Evolutionary conservation across 495 filamentous ascomycete genomes (phyloP), one percentile per base, ranked within the genome.

Genomic region (Xylaria nigripes): DNA sequence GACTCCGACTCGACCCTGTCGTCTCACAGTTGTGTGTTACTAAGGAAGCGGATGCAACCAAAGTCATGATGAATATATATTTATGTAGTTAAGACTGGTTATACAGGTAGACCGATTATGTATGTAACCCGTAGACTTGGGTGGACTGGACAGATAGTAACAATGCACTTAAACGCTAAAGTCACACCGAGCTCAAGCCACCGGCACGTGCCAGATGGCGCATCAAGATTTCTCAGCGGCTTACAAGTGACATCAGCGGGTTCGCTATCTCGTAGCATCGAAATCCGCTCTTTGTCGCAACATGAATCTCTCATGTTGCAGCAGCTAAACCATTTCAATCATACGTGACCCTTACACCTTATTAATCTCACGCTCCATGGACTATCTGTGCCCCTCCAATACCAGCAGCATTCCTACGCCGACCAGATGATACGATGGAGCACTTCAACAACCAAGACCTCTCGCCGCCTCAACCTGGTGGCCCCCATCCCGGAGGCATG

Each of bases 361-460:
- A 9, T 13, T 13, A 34, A 15, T 34, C 32, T 19, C 40, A n/a
- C 44, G 22, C 44, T 18, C 51, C 53, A 55, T 50, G 46, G 53
- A 38, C 21, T 16, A 25, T 38, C 27, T 27, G 45, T 55, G 27
- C 22, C 42, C 36, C 36, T n/a, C 27, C 9, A 32, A 29, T 25
- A 36, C 45, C 24, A 24, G 9, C 15, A 50, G n/a, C 8, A 25
- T 13, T 18, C 25, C 19, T 40, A 45, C 53, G 49, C 50, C 50
- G 51, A 56, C 16, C 58, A 58, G n/a, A 68, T 67, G 57, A 61
- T 48, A 69, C 57, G 51, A 79, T 79, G 76, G 75, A 79, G 60
- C 71, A 73, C 51, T 68, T 74, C 48, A 69, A 68, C 19, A 61
- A 75, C 52, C 67, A 72, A 45, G 75, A 78, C 38, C 60, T 66